Evolutionary conservation across 2,329 filamentous ascomycete species (phyloP), one percentile per base, ranked within the genome.

Genomic region (Colletotrichum nymphaeae): DNA sequence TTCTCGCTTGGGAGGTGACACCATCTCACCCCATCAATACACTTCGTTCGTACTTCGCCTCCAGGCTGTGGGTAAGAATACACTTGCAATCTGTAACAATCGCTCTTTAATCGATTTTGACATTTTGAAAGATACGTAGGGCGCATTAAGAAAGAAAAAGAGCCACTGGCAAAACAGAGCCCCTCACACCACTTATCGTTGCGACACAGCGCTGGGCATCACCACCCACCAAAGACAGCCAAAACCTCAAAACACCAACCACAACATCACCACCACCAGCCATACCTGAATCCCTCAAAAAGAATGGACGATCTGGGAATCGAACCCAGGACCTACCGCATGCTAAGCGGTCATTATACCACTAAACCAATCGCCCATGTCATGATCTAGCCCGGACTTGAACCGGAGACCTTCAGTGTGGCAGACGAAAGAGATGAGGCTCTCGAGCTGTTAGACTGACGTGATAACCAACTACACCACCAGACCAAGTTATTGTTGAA

Each of bases 401-500:
- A 73, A 73, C 70, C 67, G 70, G 70, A 73, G 70, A 73, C 70
- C 70, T 73, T 73, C 70, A 73, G 67, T 73, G 70, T 32, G 12
- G n/a, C 53, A 46, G 16, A 49, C 7, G 42, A 49, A 3, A 49
- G 42, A 5, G 12, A 0, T 42, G 37, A 42, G 37, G 14, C 37
- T 7, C 62, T 35, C 66, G 32, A 4, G 14, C 56, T 81, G 83
- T 86, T 86, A 85, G 83, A 85, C 83, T 85, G 82, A 85, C 81
- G 84, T 85, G 84, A 85, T 85, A 85, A 85, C 83, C 84, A 85
- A 85, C 84, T 81, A 80, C 79, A 80, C 79, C 78, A 81, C 69
- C 68, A 73, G 56, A 73, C 67, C 70, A 68, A 42, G 14, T 16
- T 7, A 16, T 7, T 42, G 14, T 16, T 42, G 37, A 19, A 3